Base-by-base conservation (phyloP, 2,329 filamentous ascomycete species). In the Camillea tinctor region DNA sequence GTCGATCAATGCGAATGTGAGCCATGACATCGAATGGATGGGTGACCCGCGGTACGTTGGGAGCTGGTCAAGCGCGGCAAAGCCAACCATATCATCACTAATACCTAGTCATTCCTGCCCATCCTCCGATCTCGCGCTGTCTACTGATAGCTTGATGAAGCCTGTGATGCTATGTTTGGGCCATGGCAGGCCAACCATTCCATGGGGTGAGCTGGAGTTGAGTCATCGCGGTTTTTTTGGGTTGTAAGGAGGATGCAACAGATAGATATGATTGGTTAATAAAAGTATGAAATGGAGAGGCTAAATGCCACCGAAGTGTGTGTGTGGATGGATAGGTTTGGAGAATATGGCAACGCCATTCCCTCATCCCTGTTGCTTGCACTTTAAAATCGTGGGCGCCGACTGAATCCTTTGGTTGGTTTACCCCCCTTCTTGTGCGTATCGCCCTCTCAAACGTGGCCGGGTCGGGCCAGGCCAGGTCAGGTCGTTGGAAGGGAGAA, bases 151-250 rank as follows among this genome's bases (percentile, higher is more conserved):
- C 36, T 44, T 49, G 50, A 52, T 44, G 55, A 54, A 57, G 52
- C n/a, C 52, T 19, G 51, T 19, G 23, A 54, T 40, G 52, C 52
- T 24, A 15, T 54, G 52, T 36, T 40, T 54, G 52, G 52, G 26
- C 49, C 55, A 55, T 57, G 54, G 54, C 26, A 54, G 44, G 40
- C 36, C 36, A 2, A 44, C 36, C 36, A 44, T 44, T n/a, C 36
- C 17, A n/a, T 17, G 13, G 54, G 21, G 58, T 64, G 57, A 64
- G 55, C 50, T 60, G 20, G 57, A 58, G 64, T 70, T 70, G 67
- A 70, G 64, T 70, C 68, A 70, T 70, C 67, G 65, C 59, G 62
- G 60, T 63, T 61, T 63, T 62, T 61, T 63, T 62, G 64, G 64
- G 62, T 60, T 64, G 61, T 66, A 60, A 66, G 48, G 56, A 54